Conservation (phyloP, 192 early-diverging fungal genomes). For the Coemansia sp. region DNA sequence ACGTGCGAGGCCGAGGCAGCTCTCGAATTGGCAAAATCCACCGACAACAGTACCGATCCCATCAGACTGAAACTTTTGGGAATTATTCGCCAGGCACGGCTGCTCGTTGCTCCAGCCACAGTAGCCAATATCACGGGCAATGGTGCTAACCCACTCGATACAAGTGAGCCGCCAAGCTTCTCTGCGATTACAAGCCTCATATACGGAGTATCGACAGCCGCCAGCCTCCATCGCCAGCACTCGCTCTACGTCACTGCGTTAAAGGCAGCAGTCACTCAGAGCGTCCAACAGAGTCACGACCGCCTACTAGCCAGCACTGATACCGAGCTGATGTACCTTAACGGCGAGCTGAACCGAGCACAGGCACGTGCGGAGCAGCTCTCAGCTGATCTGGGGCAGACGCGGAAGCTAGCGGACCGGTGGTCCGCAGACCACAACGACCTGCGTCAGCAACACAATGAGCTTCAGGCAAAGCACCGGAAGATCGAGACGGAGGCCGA, state of each 20-base stretch:
- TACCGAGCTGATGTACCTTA: not conserved
- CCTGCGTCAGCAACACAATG: not conserved
- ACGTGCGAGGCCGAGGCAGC: slow-evolving; percentile 19
- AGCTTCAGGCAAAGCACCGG: not conserved
- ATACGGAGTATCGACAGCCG: not conserved
- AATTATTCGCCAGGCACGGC: not conserved
- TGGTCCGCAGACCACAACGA: not conserved
- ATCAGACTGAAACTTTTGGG: not conserved
- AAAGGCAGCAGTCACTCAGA: not conserved
- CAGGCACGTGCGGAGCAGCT: not conserved
- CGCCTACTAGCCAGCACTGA: slow-evolving; percentile 5
- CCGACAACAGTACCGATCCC: not conserved
- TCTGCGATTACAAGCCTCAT: not conserved
- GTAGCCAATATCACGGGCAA: no score
- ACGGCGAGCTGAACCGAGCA: not conserved
- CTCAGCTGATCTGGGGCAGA: not conserved
- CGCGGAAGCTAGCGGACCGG: not conserved
- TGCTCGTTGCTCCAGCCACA: not conserved
- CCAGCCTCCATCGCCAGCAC: not conserved
- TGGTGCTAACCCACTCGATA: no score
- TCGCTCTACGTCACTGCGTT: not conserved
- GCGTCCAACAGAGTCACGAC: slow-evolving; percentile 6
- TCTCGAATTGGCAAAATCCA: not conserved
- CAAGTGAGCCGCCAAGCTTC: not conserved
- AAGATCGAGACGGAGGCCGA: slow-evolving; percentile 13